Evolutionary conservation across 192 early-diverging fungal species (phyloP), one percentile per base, ranked within the genome.

Genomic region (Haplosporangium gracile): DNA sequence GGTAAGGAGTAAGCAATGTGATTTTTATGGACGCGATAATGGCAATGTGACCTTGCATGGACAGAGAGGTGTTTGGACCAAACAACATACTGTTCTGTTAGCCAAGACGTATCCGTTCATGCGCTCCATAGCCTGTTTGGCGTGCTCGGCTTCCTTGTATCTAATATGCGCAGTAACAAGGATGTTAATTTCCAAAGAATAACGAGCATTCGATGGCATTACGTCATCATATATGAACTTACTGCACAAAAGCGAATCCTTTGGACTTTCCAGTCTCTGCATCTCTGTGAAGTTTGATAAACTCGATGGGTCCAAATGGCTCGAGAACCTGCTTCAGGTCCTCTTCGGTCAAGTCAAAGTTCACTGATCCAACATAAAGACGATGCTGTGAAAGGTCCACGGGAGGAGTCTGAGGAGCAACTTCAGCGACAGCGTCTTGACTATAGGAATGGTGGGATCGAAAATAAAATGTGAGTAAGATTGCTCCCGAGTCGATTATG

Each of bases 41-140:
- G 0, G 11, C 55, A 65, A 15, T 29, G 29, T 1, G 26, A 32
- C 4, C 60, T 34, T n/a, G 36, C 1, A 39, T 69, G 11, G n/a
- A 15, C 77, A 36, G 20, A 26, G 24, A 5, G 1, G 36, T 36
- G 36, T 36, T 36, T 18, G 24, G 16, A 11, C 36, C 38, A 15
- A 29, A 78, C 18, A 70, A 75, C 92, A 81, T 89, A 93, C 93
- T 65, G 89, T 87, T 89, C 92, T 83, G 78, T 97, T 97, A 78
- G 93, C 91, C 68, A 99, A 82, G 74, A 94, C 95, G 81, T 95
- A 92, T 26, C 95, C 96, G 77, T 98, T 96, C 92, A 98, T 93
- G 75, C 93, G 92, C 53, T 94, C 93, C 32, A 97, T 82, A 2
- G 98, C 98, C 65, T 90, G 85, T 71, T 93, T 95, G 0, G 98